phyloP scores from a whole-genome alignment of 208 protist genomes.

The Trichomonas gallinae region DNA sequence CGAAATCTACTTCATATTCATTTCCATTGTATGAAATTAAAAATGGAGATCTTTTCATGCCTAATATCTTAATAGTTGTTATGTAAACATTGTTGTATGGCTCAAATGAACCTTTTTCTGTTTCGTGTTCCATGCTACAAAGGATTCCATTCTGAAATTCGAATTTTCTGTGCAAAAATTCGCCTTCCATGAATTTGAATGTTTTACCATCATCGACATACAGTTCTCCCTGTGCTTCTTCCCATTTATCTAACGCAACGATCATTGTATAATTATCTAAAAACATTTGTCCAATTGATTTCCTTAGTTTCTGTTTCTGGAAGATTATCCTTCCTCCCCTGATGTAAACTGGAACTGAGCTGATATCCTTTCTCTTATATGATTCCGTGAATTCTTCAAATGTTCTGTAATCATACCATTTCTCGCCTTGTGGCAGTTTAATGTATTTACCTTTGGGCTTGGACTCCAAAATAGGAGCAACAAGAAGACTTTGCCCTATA shows the following conservation, averaged over 20 bases:
- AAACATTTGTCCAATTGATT: conserved; percentile 55
- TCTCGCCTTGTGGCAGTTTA: conserved; percentile 52
- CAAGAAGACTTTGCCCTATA: conserved; percentile 65
- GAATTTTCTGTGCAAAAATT: background rate
- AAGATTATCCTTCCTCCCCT: conserved; percentile 71
- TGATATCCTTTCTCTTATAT: background rate
- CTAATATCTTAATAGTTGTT: background rate
- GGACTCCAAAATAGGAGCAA: conserved; percentile 58
- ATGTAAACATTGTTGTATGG: background rate
- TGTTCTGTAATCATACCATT: conserved; percentile 53
- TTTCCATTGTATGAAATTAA: background rate
- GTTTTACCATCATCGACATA: conserved; percentile 34
- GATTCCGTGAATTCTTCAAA: background rate
- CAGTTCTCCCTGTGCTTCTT: conserved; percentile 5
- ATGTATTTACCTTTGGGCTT: conserved; percentile 49
- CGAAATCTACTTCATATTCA: background rate
- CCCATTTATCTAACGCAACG: conserved; percentile 29
- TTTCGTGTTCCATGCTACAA: background rate
- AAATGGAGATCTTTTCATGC: background rate
- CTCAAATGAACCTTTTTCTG: background rate
- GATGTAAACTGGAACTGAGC: conserved; percentile 66
- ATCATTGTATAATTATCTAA: conserved; percentile 49
- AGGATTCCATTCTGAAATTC: background rate
- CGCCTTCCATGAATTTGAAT: conserved; percentile 11
- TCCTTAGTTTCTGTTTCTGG: conserved; percentile 63